Conservation (phyloP, 2,329 filamentous ascomycete species). For the Colletotrichum echinochloae region DNA sequence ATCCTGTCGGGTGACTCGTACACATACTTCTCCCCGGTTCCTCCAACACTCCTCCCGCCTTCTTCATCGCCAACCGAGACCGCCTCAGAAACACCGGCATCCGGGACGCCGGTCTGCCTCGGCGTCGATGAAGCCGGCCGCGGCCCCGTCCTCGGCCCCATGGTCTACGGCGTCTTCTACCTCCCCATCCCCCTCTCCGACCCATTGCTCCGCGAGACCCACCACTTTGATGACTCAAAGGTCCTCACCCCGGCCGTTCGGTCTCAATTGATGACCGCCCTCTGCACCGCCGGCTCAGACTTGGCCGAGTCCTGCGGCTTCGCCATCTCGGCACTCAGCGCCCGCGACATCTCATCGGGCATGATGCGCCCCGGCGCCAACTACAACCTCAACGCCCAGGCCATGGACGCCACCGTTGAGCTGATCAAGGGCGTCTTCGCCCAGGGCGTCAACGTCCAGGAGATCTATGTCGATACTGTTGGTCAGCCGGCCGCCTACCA, state of each 20-base stretch:
- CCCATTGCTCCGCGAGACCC: slow-evolving; percentile 79
- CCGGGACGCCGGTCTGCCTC: slow-evolving; percentile 69
- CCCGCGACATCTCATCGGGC: slow-evolving; percentile 81
- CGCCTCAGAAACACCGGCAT: slow-evolving; percentile 15
- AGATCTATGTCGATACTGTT: slow-evolving; percentile 97
- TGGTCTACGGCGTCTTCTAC: slow-evolving; percentile 79
- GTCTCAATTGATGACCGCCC: slow-evolving; percentile 73
- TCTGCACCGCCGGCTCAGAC: slow-evolving; percentile 73
- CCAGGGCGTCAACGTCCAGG: slow-evolving; percentile 82
- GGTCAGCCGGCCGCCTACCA: slow-evolving; percentile 87
- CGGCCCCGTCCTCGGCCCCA: slow-evolving; percentile 88
- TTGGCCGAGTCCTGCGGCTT: slow-evolving; percentile 76
- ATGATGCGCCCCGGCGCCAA: slow-evolving; percentile 75
- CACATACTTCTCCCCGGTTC: slow-evolving; percentile 77
- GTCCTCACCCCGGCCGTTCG: slow-evolving; percentile 86
- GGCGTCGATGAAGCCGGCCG: slow-evolving; percentile 95
- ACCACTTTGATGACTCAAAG: slow-evolving; percentile 97
- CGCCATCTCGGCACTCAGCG: slow-evolving; percentile 84
- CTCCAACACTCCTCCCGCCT: slow-evolving; percentile 66
- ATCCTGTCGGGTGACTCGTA: slow-evolving; percentile 77
- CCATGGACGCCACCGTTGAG: slow-evolving; percentile 89
- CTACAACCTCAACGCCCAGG: slow-evolving; percentile 97
- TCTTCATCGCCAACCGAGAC: slow-evolving; percentile 43
- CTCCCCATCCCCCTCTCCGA: slow-evolving; percentile 80
- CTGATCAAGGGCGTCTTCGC: slow-evolving; percentile 83